Evolutionary conservation across 768 basidiomycete species (phyloP).

Genomic region (Pleurotus salmoneostramineus): DNA sequence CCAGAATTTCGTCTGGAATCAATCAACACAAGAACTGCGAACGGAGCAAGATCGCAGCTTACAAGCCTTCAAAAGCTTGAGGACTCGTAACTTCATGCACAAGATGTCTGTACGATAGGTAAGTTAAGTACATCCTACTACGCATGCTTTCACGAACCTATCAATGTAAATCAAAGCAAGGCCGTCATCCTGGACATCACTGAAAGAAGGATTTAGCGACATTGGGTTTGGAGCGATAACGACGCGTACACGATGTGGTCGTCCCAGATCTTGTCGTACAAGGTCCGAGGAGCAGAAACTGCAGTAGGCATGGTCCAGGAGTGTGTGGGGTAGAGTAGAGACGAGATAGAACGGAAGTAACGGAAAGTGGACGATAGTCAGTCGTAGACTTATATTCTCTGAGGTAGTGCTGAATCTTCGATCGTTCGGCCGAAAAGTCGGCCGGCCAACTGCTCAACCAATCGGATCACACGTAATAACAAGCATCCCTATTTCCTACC

Average conservation of each 20-base stretch:
- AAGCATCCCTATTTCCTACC: no score
- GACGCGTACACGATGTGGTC: slow-evolving; percentile 84
- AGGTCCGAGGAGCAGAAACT: slow-evolving; percentile 64
- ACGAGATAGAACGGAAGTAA: slow-evolving; percentile 8
- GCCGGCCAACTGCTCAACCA: no score
- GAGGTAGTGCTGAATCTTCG: background rate
- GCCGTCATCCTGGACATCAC: slow-evolving; percentile 71
- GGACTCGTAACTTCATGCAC: slow-evolving; percentile 95
- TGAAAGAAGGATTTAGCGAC: slow-evolving; percentile 23
- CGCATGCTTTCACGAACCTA: slow-evolving; percentile 38
- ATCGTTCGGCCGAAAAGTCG: background rate
- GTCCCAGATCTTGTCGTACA: slow-evolving; percentile 98
- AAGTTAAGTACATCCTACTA: slow-evolving; percentile 7
- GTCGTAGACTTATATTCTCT: background rate
- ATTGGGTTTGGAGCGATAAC: slow-evolving; percentile 6
- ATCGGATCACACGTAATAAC: no score
- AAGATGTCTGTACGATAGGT: slow-evolving; percentile 36
- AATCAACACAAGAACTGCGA: background rate
- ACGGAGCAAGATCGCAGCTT: slow-evolving; percentile 20
- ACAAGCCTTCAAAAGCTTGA: slow-evolving; percentile 89
- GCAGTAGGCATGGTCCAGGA: slow-evolving; percentile 33
- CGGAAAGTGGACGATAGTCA: slow-evolving; percentile 1
- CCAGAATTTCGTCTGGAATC: slow-evolving; percentile 60
- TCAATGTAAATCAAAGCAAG: slow-evolving; percentile 82
- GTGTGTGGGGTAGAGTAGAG: background rate